Conservation (phyloP, 1,139 yeast species). For the Taphrina sp. region DNA sequence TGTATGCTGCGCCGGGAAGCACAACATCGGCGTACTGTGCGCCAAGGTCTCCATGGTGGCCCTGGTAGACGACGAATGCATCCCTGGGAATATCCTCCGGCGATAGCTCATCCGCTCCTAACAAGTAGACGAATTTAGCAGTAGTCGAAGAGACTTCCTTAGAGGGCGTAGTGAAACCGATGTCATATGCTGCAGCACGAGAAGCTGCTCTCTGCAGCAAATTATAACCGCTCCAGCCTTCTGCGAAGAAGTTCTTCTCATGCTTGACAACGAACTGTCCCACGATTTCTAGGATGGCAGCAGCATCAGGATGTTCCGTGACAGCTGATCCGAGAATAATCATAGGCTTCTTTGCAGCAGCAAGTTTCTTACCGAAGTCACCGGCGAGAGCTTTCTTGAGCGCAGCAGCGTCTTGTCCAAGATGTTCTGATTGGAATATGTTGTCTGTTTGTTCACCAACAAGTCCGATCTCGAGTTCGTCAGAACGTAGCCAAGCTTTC, state of each 20-base stretch:
- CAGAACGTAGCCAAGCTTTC: slow-evolving; percentile 73
- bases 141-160: slow-evolving; percentile 51
- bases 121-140: slow-evolving; percentile 75
- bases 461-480: slow-evolving; percentile 61
- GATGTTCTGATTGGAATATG: slow-evolving; percentile 64
- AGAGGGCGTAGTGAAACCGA: slow-evolving; percentile 68
- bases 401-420: slow-evolving; percentile 62
- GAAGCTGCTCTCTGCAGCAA: slow-evolving; percentile 83
- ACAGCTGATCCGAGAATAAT: slow-evolving; percentile 82
- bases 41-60: slow-evolving; percentile 89
- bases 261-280: slow-evolving; percentile 63
- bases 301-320: slow-evolving; percentile 65
- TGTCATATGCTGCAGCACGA: slow-evolving; percentile 79
- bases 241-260: slow-evolving; percentile 55
- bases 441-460: slow-evolving; percentile 78
- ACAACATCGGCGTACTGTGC: slow-evolving; percentile 87
- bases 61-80: slow-evolving; percentile 86
- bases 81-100: slow-evolving; percentile 73
- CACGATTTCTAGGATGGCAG: slow-evolving; percentile 60
- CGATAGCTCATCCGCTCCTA: slow-evolving; percentile 80
- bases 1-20: slow-evolving; percentile 84
- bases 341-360: slow-evolving; percentile 69
- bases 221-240: slow-evolving; percentile 80
- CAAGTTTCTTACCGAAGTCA: slow-evolving; percentile 65
- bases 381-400: slow-evolving; percentile 65